Conservation (phyloP, 139 green algal genomes). For the Chlorella sp. region DNA sequence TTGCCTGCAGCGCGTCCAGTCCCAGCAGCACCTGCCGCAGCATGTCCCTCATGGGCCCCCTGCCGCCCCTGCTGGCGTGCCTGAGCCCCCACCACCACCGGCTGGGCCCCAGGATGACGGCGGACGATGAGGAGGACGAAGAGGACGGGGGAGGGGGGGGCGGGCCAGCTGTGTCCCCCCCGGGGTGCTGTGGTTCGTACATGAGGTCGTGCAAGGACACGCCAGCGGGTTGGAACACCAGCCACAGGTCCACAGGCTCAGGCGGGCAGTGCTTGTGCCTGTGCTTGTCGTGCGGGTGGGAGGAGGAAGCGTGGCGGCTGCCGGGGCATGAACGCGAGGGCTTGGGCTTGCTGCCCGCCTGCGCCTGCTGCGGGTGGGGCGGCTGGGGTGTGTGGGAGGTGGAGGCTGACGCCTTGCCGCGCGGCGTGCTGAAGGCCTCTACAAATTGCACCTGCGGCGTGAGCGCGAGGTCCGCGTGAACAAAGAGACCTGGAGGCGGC, state of each 20-base stretch:
- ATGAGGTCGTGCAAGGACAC: slow-evolving; percentile 63
- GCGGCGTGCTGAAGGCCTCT: slow-evolving; percentile 32
- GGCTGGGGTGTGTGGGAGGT: not conserved
- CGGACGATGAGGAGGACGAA: too few relatives aligned
- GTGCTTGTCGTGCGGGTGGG: too few relatives aligned
- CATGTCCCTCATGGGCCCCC: slow-evolving; percentile 28
- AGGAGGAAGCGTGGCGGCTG: too few relatives aligned
- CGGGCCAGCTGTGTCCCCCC: not conserved
- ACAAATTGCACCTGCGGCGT: slow-evolving; percentile 22
- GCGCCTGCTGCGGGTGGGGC: too few relatives aligned
- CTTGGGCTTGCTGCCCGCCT: too few relatives aligned
- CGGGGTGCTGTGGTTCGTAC: slow-evolving; percentile 33
- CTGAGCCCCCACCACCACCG: slow-evolving; percentile 46
- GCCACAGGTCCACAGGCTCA: slow-evolving; percentile 39
- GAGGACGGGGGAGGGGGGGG: too few relatives aligned
- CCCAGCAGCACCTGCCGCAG: slow-evolving; percentile 52
- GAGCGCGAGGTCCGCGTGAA: too few relatives aligned
- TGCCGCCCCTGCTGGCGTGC: not conserved
- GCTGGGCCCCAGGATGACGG: slow-evolving; percentile 54
- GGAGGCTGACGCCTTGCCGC: not conserved
- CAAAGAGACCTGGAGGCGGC: too few relatives aligned
- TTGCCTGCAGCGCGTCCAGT: slow-evolving; percentile 46
- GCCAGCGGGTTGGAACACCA: slow-evolving; percentile 59
- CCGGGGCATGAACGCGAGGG: too few relatives aligned
- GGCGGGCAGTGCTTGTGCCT: not conserved